phyloP scores from a whole-genome alignment of 148 eudicot genomes.

The Amaranthus hypochondriacus region DNA sequence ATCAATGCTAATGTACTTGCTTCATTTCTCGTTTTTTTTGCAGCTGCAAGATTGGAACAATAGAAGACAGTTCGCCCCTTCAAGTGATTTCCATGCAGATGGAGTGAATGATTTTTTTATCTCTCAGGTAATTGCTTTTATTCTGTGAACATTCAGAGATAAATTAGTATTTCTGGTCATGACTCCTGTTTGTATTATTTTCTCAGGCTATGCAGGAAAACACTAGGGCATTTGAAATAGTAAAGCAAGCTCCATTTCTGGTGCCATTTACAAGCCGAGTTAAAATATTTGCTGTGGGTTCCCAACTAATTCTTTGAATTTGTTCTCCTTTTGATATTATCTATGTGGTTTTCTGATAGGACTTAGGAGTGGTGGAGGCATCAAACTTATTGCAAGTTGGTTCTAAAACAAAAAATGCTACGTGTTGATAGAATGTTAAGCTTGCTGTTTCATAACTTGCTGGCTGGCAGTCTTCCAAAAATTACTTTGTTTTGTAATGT shows the following conservation, averaged over 20 bases:
- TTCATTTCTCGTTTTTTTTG: conserved; percentile 18
- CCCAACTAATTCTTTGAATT: not conserved
- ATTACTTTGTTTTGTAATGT: not conserved
- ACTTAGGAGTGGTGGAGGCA: not conserved
- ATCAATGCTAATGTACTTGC: conserved; percentile 1
- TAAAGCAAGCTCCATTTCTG: conserved; percentile 87
- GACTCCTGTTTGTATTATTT: conserved; percentile 15
- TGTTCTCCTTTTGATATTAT: not conserved
- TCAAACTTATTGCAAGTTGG: not conserved
- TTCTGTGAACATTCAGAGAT: not conserved
- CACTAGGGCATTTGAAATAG: conserved; percentile 73
- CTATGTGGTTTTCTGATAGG: not conserved
- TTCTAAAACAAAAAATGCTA: not conserved
- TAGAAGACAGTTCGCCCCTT: conserved; percentile 76
- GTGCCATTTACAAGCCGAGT: conserved; percentile 94
- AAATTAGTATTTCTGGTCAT: not conserved
- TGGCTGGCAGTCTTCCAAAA: not conserved
- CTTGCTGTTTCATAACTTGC: not conserved
- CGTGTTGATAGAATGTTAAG: not conserved
- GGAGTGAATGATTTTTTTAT: conserved; percentile 84
- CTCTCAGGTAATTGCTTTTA: conserved; percentile 60
- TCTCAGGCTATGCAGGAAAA: conserved; percentile 79
- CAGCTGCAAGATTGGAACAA: conserved; percentile 99
- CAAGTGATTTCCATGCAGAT: conserved; percentile 92
- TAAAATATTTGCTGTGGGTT: conserved; percentile 83